Evolutionary conservation across 1,139 yeast genomes (phyloP), one percentile per base, ranked within the genome.

Genomic region (Yarrowia galli): DNA sequence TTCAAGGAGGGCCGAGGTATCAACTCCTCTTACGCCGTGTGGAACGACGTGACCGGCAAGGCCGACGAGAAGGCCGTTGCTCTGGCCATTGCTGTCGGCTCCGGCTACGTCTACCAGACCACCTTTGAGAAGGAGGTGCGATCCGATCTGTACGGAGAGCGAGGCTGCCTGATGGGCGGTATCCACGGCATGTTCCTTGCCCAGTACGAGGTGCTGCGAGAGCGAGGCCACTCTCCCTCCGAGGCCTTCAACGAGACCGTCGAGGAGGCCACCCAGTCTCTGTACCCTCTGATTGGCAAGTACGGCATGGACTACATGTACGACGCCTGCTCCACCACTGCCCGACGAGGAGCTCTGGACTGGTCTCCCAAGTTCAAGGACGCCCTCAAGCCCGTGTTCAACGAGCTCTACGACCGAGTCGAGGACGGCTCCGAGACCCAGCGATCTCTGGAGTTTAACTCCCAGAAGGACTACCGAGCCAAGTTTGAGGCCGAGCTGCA

Each of bases 281-380:
- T 95, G 78, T 95, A 95, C 91, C 99, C 99, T 83, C 89, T 95
- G 86, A 83, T 95, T 77, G 99, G 99, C 84, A 92, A 91, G 85
- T 91, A 95, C 87, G 99, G 99, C 86, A 95, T 95, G 99, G 99
- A 95, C 85, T 95, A 95, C 95, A 95, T 95, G 99, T 95, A 95
- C 89, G 98, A 93, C 80, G 99, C 99, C 77, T 95, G 99, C 85
- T 95, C 99, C 75, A 95, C 99, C 80, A 95, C 99, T 76, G 99
- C 99, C 77, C 92, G 98, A 88, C 92, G 99, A 87, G 99, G 99
- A 87, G 99, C 99, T 80, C 88, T 95, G 79, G 99, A 95, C 87
- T 95, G 99, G 99, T 93, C 95, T 87, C 99, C 98, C 83, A 85
- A 89, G 82, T 95, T 95, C 92, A 92, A 92, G 89, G 96, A 91